These are phyloP conservation scores for Nicotiana sylvestris DNA, from an alignment of 257 asterid genomes.

Conservation along the genomic window DNA sequence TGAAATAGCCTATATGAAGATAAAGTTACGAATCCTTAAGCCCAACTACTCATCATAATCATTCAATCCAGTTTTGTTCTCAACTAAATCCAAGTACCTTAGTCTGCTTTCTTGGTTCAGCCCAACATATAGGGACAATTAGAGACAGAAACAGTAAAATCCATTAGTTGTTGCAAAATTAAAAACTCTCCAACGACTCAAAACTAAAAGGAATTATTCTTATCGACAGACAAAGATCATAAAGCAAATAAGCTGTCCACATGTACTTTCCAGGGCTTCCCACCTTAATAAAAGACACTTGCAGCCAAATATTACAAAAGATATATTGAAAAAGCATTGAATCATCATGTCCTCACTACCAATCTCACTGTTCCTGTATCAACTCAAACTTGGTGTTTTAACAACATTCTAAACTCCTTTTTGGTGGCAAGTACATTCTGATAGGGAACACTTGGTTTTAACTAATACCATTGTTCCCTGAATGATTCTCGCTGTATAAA, in stretches of 20 bases:
- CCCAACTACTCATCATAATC: not conserved
- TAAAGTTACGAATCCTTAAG: not conserved
- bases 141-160: not conserved
- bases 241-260: not conserved
- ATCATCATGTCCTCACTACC: not conserved
- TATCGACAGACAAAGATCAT: too few relatives aligned
- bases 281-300: not conserved
- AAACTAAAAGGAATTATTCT: too few relatives aligned
- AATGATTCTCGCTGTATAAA: not conserved
- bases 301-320: conserved; percentile 6
- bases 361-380: not conserved
- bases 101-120: not conserved
- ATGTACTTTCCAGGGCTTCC: not conserved
- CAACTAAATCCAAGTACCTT: conserved; percentile 2
- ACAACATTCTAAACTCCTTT: not conserved
- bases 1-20: not conserved
- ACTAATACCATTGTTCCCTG: not conserved
- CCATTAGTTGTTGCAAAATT: not conserved
- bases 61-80: not conserved
- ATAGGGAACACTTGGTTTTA: not conserved
- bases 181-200: too few relatives aligned
- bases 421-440: not conserved
- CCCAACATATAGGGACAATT: not conserved
- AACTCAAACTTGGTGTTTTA: not conserved
- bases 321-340: not conserved